phyloP scores from a whole-genome alignment of 345 rosid species.

The Iberis pinnata region DNA sequence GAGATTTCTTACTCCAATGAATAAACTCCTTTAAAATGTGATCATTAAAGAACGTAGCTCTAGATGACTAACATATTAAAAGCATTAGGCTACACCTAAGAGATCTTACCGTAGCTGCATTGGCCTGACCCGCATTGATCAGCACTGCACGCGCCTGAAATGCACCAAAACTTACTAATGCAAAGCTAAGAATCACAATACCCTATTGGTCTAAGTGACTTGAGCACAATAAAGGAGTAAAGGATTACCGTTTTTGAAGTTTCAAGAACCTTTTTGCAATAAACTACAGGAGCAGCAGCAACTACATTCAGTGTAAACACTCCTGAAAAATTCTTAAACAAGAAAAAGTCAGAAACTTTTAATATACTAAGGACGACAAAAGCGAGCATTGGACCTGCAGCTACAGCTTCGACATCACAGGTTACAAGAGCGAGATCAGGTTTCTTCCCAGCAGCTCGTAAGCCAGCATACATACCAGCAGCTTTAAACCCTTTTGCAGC shows the following conservation, averaged over 20 bases:
- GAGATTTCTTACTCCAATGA: too few species aligned
- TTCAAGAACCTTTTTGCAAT: constrained; percentile 61
- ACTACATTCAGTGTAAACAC: constrained; percentile 76
- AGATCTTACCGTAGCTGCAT: constrained; percentile 90
- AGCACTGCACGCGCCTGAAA: constrained; percentile 86
- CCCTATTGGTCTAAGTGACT: background rate
- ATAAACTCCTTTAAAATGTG: too few species aligned
- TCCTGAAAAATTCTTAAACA: constrained; percentile 36
- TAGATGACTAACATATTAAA: background rate
- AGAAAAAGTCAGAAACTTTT: constrained; percentile 9
- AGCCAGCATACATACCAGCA: constrained; percentile 72
- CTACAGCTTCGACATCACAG: constrained; percentile 76
- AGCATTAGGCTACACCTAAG: constrained; percentile 6
- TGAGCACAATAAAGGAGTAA: too few species aligned
- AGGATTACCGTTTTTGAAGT: constrained; percentile 43
- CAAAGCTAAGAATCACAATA: constrained; percentile 5
- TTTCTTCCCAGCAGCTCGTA: constrained; percentile 77
- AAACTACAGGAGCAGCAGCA: constrained; percentile 89
- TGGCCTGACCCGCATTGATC: constrained; percentile 97
- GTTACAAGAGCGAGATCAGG: constrained; percentile 86
- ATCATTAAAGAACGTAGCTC: constrained; percentile 4
- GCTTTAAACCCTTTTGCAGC: constrained; percentile 92
- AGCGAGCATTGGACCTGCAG: constrained; percentile 44
- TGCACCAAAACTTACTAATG: background rate
- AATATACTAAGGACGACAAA: background rate